Evolutionary conservation across 306 rosid genomes (phyloP).

Genomic region (Abrus pulchellus): DNA sequence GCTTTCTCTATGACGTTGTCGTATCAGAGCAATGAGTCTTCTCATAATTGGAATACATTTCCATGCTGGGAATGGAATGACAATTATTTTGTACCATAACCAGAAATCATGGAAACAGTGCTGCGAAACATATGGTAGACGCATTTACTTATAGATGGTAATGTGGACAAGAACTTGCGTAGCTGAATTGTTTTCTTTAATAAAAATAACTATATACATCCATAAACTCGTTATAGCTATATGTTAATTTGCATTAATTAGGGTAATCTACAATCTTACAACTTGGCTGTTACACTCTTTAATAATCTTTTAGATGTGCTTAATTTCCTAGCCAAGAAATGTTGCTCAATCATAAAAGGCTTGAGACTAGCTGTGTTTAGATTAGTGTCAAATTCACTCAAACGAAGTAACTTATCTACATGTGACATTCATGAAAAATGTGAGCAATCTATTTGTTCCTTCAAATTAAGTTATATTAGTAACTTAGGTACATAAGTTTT

Average conservation of each 20-base stretch:
- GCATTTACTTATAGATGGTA: constrained; percentile 28
- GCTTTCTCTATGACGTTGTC: constrained; percentile 3
- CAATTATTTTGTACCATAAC: constrained; percentile 43
- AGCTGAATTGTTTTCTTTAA: constrained; percentile 27
- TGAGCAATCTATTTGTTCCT: constrained; percentile 29
- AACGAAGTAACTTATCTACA: too few relatives aligned
- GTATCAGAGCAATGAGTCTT: constrained; percentile 7
- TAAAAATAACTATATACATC: background rate
- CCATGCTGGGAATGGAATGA: constrained; percentile 39
- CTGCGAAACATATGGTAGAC: constrained; percentile 38
- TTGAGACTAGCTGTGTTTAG: too few relatives aligned
- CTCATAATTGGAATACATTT: constrained; percentile 20
- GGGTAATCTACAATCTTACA: background rate
- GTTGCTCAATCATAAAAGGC: background rate
- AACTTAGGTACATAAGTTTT: background rate
- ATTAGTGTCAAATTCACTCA: too few relatives aligned
- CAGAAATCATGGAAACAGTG: constrained; percentile 46
- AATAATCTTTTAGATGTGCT: background rate
- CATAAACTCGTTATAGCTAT: background rate
- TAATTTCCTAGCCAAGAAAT: background rate
- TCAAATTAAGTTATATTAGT: background rate
- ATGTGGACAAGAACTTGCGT: constrained; percentile 34
- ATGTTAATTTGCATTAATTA: constrained; percentile 9
- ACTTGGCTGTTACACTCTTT: background rate
- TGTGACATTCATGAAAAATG: constrained; percentile 1